Conservation (phyloP, 495 filamentous ascomycete genomes). For the Penicillium samsonianum region DNA sequence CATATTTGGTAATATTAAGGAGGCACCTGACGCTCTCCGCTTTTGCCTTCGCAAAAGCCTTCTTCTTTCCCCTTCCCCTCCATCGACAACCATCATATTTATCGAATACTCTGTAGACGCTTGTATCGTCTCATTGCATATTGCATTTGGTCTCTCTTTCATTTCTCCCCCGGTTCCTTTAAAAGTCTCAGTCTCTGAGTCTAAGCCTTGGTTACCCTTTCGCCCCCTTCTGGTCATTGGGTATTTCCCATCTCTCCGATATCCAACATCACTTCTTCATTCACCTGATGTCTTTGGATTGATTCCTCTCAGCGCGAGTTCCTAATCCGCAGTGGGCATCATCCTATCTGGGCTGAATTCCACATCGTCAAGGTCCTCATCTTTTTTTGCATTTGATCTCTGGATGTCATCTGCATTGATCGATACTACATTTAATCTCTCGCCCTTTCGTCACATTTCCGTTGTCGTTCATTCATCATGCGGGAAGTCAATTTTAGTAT, state of each 20-base stretch:
- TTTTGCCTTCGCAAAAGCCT: constrained; percentile 35
- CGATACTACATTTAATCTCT: constrained; percentile 9
- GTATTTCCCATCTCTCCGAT: constrained; percentile 4
- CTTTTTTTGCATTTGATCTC: constrained; percentile 15
- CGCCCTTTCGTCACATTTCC: not conserved
- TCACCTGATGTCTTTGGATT: constrained; percentile 29
- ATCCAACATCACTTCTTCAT: not conserved
- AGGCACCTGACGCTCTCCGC: constrained; percentile 41
- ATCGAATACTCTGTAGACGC: not conserved
- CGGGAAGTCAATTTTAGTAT: constrained; percentile 99
- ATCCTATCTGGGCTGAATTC: constrained; percentile 23
- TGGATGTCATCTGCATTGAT: constrained; percentile 19
- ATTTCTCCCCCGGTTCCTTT: not conserved
- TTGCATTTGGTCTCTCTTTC: constrained; percentile 13
- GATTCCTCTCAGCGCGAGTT: constrained; percentile 17
- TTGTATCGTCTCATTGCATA: constrained; percentile 6
- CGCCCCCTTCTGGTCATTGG: constrained; percentile 13
- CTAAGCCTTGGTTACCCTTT: constrained; percentile 13
- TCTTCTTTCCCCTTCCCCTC: constrained; percentile 20
- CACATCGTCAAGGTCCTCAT: constrained; percentile 27
- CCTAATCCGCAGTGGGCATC: constrained; percentile 18
- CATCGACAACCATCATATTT: constrained; percentile 5
- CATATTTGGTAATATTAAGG: constrained; percentile 35
- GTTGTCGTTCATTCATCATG: constrained; percentile 57
- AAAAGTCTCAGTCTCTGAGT: not conserved